These are phyloP conservation scores for Beauveria bassiana DNA, from an alignment of 2,329 filamentous ascomycete genomes.

Conservation along the genomic window DNA sequence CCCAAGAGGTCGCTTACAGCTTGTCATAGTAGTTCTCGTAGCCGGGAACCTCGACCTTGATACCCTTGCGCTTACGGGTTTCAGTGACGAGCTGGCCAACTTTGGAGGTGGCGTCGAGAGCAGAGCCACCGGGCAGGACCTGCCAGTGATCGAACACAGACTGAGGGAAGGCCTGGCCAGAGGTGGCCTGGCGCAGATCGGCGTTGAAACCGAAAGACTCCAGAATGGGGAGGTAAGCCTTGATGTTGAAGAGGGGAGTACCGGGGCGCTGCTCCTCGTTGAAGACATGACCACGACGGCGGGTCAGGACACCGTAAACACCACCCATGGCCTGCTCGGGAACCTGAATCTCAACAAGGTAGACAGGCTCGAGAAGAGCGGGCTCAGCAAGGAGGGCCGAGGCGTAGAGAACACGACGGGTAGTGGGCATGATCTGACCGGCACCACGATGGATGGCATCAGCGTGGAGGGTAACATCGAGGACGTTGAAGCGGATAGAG, in stretches of 20 bases:
- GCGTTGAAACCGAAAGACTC: conserved; percentile 99
- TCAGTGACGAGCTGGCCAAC: conserved; percentile 74
- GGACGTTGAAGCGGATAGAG: conserved; percentile 94
- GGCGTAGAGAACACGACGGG: conserved; percentile 96
- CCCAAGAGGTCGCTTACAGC: conserved; percentile 61
- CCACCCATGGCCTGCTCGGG: conserved; percentile 98
- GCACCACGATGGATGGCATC: conserved; percentile 99
- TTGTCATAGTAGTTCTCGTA: conserved; percentile 99
- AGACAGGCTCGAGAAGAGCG: conserved; percentile 91
- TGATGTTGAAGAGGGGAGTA: conserved; percentile 99
- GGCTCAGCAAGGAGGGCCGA: conserved; percentile 85
- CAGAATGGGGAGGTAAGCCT: conserved; percentile 92
- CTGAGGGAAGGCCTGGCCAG: conserved; percentile 98
- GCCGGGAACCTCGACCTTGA: conserved; percentile 91
- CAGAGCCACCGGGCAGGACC: conserved; percentile 86
- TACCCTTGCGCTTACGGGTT: conserved; percentile 99
- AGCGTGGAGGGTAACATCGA: conserved; percentile 98
- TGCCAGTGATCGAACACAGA: conserved; percentile 99
- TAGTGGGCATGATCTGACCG: conserved; percentile 96
- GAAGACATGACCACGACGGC: conserved; percentile 98
- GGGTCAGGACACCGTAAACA: conserved; percentile 98
- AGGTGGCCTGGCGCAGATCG: conserved; percentile 88
- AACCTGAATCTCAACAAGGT: conserved; percentile 98
- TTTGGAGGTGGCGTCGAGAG: conserved; percentile 75
- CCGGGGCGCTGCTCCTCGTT: conserved; percentile 95